Evolutionary conservation across 768 basidiomycete genomes (phyloP).

Genomic region (Trametes cinnabarina): DNA sequence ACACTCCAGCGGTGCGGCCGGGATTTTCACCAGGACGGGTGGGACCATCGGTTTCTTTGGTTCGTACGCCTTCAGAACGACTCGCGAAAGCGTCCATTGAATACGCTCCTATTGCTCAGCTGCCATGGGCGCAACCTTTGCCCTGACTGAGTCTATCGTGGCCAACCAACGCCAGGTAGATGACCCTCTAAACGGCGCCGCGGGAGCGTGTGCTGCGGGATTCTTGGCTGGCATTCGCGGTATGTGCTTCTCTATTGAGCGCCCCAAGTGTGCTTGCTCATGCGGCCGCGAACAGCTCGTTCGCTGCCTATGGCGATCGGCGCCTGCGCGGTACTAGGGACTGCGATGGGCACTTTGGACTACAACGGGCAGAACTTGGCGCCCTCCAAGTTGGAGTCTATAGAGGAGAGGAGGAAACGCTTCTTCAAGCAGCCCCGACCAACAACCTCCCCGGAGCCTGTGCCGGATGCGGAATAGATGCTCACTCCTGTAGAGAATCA

Average conservation of each 20-base stretch:
- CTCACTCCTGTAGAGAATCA: slow-evolving; percentile 7
- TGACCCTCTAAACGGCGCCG: slow-evolving; percentile 80
- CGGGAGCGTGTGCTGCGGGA: slow-evolving; percentile 90
- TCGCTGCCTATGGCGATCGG: slow-evolving; percentile 82
- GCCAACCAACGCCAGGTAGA: slow-evolving; percentile 79
- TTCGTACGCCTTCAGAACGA: slow-evolving; percentile 37
- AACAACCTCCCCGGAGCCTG: slow-evolving; percentile 41
- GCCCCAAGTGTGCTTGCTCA: neutral
- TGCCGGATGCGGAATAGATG: slow-evolving; percentile 29
- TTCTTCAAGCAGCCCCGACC: slow-evolving; percentile 79
- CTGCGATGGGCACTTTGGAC: slow-evolving; percentile 77
- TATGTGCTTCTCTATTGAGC: slow-evolving; percentile 34
- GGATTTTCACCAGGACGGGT: slow-evolving; percentile 84
- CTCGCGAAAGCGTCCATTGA: neutral
- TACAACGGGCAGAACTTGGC: slow-evolving; percentile 62
- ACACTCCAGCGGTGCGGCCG: slow-evolving; percentile 78
- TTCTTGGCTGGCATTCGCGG: slow-evolving; percentile 86
- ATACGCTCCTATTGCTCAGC: slow-evolving; percentile 44
- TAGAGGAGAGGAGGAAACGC: slow-evolving; percentile 68
- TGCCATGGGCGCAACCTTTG: slow-evolving; percentile 86
- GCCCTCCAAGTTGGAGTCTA: slow-evolving; percentile 43
- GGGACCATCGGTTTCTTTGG: slow-evolving; percentile 91
- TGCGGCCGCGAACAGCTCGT: slow-evolving; percentile 49
- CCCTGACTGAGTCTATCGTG: slow-evolving; percentile 74
- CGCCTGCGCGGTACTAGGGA: slow-evolving; percentile 76